Conservation (phyloP, 768 basidiomycete species). For the Xerocomellus amylosporus region DNA sequence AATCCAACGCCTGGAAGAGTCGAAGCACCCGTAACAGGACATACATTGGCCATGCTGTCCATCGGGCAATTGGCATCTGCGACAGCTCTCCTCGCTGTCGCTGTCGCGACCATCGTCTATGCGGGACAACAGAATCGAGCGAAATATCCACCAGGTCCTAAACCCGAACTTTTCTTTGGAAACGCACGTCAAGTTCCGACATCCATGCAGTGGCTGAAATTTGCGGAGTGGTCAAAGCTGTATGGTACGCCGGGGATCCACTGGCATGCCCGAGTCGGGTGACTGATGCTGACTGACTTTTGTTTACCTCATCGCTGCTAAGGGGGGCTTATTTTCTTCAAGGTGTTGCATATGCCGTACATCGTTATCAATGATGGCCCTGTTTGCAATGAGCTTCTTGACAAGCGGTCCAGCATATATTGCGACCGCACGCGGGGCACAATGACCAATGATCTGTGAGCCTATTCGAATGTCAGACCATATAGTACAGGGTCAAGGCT, state of each 20-base stretch:
- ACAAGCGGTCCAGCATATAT: conserved; percentile 6
- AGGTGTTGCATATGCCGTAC: conserved; percentile 2
- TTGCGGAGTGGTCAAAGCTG: neutral
- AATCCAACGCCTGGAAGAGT: neutral
- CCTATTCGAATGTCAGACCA: neutral
- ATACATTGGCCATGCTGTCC: neutral
- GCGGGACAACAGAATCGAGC: neutral
- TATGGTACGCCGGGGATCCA: neutral
- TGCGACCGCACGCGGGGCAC: conserved; percentile 1
- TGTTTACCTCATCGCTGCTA: neutral
- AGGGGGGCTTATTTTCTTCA: conserved; percentile 4
- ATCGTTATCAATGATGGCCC: conserved; percentile 3
- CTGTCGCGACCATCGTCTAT: neutral
- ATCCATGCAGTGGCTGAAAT: conserved; percentile 5
- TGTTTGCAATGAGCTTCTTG: neutral
- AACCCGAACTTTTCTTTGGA: conserved; percentile 1
- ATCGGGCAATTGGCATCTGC: neutral
- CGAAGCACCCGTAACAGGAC: neutral
- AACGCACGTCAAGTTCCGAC: conserved; percentile 2
- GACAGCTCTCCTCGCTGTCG: neutral
- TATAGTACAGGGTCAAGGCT: neutral
- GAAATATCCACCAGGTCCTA: conserved; percentile 5
- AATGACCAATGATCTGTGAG: conserved; percentile 3
- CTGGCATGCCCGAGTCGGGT: no score
- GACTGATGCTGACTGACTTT: neutral